These are phyloP conservation scores for Pelargonium cotyledonis DNA, from an alignment of 441 rosid species.

Conservation along the genomic window DNA sequence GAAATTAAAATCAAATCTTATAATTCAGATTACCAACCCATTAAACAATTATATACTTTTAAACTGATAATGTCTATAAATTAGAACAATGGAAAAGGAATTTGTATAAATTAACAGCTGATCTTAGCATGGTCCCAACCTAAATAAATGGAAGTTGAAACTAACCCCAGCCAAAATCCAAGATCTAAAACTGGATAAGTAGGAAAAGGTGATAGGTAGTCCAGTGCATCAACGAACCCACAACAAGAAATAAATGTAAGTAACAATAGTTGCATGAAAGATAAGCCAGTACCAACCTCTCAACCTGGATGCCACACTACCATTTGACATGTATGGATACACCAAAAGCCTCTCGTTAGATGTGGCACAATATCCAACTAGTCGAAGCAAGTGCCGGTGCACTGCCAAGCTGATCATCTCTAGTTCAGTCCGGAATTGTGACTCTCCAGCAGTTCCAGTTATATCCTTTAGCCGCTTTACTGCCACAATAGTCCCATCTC, in stretches of 20 bases:
- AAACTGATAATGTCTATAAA: neutral
- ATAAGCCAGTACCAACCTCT: constrained; percentile 38
- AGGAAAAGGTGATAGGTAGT: too few relatives aligned
- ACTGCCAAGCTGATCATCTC: constrained; percentile 98
- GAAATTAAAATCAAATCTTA: neutral
- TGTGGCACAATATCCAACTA: constrained; percentile 76
- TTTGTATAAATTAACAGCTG: neutral
- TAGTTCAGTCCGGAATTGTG: constrained; percentile 90
- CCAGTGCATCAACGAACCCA: too few relatives aligned
- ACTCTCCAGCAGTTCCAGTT: constrained; percentile 79
- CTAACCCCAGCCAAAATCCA: neutral
- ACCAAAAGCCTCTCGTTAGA: constrained; percentile 76
- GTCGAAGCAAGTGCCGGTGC: constrained; percentile 77
- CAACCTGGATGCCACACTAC: constrained; percentile 87
- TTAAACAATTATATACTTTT: neutral
- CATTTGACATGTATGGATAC: constrained; percentile 90
- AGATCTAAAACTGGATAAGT: neutral
- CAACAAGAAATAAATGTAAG: neutral
- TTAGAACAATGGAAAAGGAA: neutral
- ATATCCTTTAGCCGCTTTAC: constrained; percentile 89
- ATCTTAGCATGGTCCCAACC: neutral
- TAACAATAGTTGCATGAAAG: neutral
- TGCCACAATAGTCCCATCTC: constrained; percentile 70
- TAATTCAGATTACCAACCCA: neutral
- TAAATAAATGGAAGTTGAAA: neutral